These are phyloP conservation scores for Saccharomyces mikatae DNA, from an alignment of 805 yeast genomes.

Conservation along the genomic window DNA sequence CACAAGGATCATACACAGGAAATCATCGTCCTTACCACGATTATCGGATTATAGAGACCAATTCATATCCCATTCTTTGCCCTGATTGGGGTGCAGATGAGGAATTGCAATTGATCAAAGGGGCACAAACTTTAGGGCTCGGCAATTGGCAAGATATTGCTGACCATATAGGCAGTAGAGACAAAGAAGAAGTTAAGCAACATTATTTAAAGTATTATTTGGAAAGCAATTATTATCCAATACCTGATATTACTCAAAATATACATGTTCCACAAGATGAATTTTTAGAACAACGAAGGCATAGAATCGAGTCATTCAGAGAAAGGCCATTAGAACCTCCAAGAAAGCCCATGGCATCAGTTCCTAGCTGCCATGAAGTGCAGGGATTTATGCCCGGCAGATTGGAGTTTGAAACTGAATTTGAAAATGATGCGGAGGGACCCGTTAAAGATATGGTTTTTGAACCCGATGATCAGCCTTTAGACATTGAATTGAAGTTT, in stretches of 20 bases:
- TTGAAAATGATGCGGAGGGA: conserved; percentile 92
- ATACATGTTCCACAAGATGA: conserved; percentile 61
- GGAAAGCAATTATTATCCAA: conserved; percentile 65
- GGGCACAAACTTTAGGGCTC: conserved; percentile 82
- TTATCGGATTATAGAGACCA: conserved; percentile 86
- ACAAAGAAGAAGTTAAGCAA: conserved; percentile 81
- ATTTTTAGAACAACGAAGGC: conserved; percentile 59
- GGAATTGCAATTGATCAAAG: conserved; percentile 79
- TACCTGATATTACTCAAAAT: conserved; percentile 75
- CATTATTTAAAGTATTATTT: conserved; percentile 74
- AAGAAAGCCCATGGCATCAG: conserved; percentile 81
- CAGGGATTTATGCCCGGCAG: conserved; percentile 99
- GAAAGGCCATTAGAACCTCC: conserved; percentile 77
- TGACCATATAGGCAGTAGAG: conserved; percentile 87
- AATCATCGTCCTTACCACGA: conserved; percentile 93
- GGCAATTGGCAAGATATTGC: conserved; percentile 99
- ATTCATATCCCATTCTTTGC: conserved; percentile 85
- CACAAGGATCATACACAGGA: conserved; percentile 71
- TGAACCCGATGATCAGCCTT: conserved; percentile 83
- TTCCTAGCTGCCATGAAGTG: conserved; percentile 92
- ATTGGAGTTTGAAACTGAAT: conserved; percentile 91
- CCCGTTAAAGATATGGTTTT: conserved; percentile 92
- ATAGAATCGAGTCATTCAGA: conserved; percentile 63
- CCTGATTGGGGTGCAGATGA: conserved; percentile 98
- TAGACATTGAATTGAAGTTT: conserved; percentile 83